Evolutionary conservation across 495 filamentous ascomycete species (phyloP), one percentile per base, ranked within the genome.

Genomic region (Aspergillus affinis): DNA sequence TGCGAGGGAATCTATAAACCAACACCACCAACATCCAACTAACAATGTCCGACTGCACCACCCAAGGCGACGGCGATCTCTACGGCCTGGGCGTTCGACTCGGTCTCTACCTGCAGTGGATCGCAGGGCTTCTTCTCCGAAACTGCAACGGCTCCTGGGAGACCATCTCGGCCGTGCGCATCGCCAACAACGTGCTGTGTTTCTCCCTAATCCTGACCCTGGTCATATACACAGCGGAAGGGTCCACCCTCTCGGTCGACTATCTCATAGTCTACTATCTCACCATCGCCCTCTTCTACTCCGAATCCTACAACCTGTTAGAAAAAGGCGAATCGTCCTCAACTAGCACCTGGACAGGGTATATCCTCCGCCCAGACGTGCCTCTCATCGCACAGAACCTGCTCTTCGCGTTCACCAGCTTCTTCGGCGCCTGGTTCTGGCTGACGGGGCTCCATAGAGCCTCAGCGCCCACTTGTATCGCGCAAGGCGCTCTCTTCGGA

Each of bases 361-460:
- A 32, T n/a, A 19, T 18, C 32, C 51, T 54, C 10, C 51, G 26
- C 3, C 51, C 51, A 5, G 51, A 54, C 21, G 17, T 32, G 15
- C 26, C 51, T 6, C 6, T 54, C 6, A 12, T 54, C 23, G 17
- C 17, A n/a, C 30, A 54, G 13, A 54, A 54, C 20, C n/a, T 54
- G 51, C 26, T 32, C 26, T 54, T 18, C 30, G 13, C 20, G 5
- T 18, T 18, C 17, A 23, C 20, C 6, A 32, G 26, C 30, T 17
- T 54, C 51, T 41, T 54, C n/a, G 51, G 51, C 15, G 51, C 26
- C 9, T 54, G 51, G 51, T 32, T 54, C 51, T 54, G 51, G 51
- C 12, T 54, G 5, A 1, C 9, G 2, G 51, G 51, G 1, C 6
- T 54, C 30, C 23, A 32, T 7, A 3, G 13, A 12, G n/a, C 23